Evolutionary conservation across 108 stramenopile species (phyloP), one percentile per base, ranked within the genome.

Genomic region (Cyclotella sp.): DNA sequence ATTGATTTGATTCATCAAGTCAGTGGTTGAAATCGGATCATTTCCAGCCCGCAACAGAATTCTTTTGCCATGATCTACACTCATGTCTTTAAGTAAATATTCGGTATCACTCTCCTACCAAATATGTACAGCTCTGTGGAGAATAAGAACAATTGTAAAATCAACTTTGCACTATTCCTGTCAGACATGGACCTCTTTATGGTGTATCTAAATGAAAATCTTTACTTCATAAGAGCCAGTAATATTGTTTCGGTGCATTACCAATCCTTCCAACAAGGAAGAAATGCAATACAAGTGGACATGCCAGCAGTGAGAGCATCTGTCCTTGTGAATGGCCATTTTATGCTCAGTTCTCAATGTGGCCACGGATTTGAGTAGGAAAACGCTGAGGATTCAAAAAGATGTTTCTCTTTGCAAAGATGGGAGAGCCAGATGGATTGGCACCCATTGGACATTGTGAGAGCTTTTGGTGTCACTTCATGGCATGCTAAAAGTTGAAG

Each of bases 161-260:
- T 29, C 24, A 57, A 26, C 39, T 79, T 79, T n/a, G 70, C 78
- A 58, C 72, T 73, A 44, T 79, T 79, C 0, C 78, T 72, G 16
- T 72, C 78, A 28, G 63, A 79, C 27, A 73, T 45, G 42, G 61
- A 79, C n/a, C 58, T 79, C 78, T 28, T 79, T 79, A 44, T 72
- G 65, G 27, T 79, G 78, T 49, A 79, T 79, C 46, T 73, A 72
- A 15, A 79, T 30, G 0, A 66, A 47, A 9, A 79, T 51, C 15
- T 79, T 79, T 40, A 79, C 66, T 30, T 59, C 21, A n/a, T 3
- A 22, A 14, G 21, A 18, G 21, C 14, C 11, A 43, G 12, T 24
- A 13, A 6, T 49, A 11, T 16, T 15, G 16, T 9, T 41, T 11
- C 14, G 26, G 11, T 51, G 3, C 16, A 30, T 27, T 12, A 27